These are phyloP conservation scores for Escallonia herrerae DNA, from an alignment of 129 eudicot species.

Conservation along the genomic window DNA sequence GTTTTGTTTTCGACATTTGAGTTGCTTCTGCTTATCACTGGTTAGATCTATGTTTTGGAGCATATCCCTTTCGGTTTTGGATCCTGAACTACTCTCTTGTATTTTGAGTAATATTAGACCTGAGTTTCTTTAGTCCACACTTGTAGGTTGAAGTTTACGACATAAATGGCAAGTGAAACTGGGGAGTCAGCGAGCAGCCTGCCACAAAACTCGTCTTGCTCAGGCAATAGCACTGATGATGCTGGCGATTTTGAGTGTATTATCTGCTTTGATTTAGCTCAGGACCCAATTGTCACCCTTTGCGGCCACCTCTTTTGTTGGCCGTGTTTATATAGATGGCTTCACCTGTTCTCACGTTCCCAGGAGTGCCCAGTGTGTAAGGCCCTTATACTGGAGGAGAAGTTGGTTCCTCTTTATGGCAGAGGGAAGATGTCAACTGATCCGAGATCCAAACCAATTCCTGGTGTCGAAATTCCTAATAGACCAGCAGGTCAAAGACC, in stretches of 20 bases:
- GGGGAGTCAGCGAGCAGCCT: conserved; percentile 24
- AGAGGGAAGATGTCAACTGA: conserved; percentile 65
- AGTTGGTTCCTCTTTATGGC: conserved; percentile 72
- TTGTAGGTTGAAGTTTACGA: not conserved
- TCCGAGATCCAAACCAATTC: conserved; percentile 66
- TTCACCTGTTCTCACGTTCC: conserved; percentile 62
- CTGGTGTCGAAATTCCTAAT: conserved; percentile 62
- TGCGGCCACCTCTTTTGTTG: conserved; percentile 89
- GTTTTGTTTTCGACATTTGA: not conserved
- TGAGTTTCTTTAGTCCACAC: not conserved
- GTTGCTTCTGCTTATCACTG: not conserved
- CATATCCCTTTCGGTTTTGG: not conserved
- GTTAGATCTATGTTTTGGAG: not conserved
- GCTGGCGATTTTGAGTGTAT: conserved; percentile 79
- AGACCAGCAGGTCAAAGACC: conserved; percentile 82
- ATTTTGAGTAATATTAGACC: too few species aligned
- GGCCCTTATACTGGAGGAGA: conserved; percentile 62
- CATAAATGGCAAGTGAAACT: conserved; percentile 31
- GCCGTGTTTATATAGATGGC: conserved; percentile 89
- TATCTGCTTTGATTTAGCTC: conserved; percentile 83
- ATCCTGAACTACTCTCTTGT: not conserved
- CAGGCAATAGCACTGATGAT: conserved; percentile 30
- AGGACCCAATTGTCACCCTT: conserved; percentile 74
- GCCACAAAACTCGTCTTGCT: conserved; percentile 37
- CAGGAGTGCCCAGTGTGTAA: conserved; percentile 93